Percentiles rank a stretch among this genome's conserved stretches.
These are phyloP conservation scores for Hypericum perforatum DNA, from an alignment of 345 rosid genomes.

Conservation along the genomic window DNA sequence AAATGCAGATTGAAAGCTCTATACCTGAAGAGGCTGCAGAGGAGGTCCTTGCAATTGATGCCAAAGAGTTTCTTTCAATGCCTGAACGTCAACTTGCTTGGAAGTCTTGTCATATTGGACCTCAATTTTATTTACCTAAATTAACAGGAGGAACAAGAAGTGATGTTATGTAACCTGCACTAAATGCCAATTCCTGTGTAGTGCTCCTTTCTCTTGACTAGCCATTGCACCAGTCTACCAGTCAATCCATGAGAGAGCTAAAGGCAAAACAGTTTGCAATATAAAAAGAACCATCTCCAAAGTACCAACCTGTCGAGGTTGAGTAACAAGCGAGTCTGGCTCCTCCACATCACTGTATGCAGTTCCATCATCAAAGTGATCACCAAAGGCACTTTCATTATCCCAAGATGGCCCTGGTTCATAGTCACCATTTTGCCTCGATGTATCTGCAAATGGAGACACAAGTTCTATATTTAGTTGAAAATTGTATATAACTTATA, in stretches of 20 bases:
- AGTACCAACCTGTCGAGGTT: conserved; percentile 76
- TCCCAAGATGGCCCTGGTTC: conserved; percentile 56
- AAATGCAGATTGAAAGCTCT: not conserved
- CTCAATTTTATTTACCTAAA: conserved; percentile 72
- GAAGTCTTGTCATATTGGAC: conserved; percentile 79
- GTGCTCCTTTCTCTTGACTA: too few species aligned
- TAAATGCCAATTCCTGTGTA: too few species aligned
- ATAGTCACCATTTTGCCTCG: conserved; percentile 34
- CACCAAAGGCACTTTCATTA: conserved; percentile 39
- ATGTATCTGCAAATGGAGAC: conserved; percentile 39
- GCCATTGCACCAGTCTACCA: too few species aligned
- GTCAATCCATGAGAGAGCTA: too few species aligned
- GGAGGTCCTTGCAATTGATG: conserved; percentile 48
- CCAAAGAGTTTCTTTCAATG: conserved; percentile 81
- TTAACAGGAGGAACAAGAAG: conserved; percentile 1
- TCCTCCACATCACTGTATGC: conserved; percentile 56
- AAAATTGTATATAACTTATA: not conserved
- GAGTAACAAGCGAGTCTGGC: conserved; percentile 51
- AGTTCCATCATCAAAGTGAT: conserved; percentile 46
- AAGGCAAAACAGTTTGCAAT: not conserved
- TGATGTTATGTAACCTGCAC: too few species aligned
- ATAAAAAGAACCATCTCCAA: not conserved
- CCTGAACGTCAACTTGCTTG: conserved; percentile 90
- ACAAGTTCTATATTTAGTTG: not conserved
- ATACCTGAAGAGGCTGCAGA: conserved; percentile 37